Base-by-base conservation (phyloP, 176 grass and related monocot genomes). In the Aegilops tauschii region DNA sequence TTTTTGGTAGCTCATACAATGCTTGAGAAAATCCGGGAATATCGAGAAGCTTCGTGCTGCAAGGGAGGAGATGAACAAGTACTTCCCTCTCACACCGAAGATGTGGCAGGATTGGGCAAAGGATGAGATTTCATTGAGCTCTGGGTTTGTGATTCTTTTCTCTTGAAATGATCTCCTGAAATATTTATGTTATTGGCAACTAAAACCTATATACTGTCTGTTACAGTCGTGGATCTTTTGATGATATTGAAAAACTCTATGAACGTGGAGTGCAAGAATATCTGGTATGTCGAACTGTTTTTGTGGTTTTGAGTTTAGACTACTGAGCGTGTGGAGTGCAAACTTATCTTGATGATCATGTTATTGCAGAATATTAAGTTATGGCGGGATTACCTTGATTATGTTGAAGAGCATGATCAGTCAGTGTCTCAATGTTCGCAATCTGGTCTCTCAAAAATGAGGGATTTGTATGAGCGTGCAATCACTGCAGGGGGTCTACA, bases 51-150 rank as follows among this genome's bases (percentile, higher is more conserved):
- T 99, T 73, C 89, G 87, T 9, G 61, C 70, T 5, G 97, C 92
- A 42, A 99, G 94, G 83, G 90, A 99, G 70, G 87, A 89, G 34
- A 99, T 96, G 97, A 94, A 95, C 75, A 84, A 81, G 76, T 77
- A 84, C 37, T 96, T 90, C 62, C 97, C 97, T 7, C 90, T 99
- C 20, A 90, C 79, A 65, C 90, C 94, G 0, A 96, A 96, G 75
- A 92, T 94, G 80, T 96, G 97, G 97, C 94, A 94, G 64, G 94
- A 99, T 54, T 99, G 97, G 97, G 69, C 91, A 0, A 93, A 91
- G 73, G 97, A 99, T n/a, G 94, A 99, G 59, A 78, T 87, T 36
- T 96, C 97, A n/a, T 77, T 96, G 73, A 88, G 87, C 73, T 54
- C 75, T 39, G 82, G 97, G 94, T 96, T 80, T 76, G 50, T 32